These are phyloP conservation scores for Cardamine occulta DNA, from an alignment of 345 rosid genomes.

Conservation along the genomic window DNA sequence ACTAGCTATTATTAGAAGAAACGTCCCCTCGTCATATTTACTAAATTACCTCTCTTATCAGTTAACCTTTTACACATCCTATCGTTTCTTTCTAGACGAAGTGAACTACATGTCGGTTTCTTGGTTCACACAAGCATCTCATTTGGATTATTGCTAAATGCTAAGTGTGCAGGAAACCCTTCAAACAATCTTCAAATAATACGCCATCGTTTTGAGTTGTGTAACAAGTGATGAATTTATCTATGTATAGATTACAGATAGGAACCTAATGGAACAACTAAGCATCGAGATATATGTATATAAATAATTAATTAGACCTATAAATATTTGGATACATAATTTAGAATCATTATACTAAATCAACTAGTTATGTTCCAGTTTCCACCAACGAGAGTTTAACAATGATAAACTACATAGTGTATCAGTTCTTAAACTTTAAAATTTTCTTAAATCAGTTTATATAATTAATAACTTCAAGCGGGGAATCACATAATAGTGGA, in stretches of 20 bases:
- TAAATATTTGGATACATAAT: neutral
- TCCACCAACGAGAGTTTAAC: constrained; percentile 22
- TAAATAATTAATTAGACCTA: neutral
- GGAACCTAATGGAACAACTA: neutral
- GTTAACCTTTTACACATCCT: constrained; percentile 5
- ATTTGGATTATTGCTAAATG: too few species aligned
- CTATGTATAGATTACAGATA: neutral
- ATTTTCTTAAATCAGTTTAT: neutral
- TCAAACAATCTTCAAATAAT: neutral
- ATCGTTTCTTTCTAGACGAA: neutral
- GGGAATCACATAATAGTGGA: neutral
- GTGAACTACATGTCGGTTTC: constrained; percentile 19
- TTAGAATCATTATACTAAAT: neutral
- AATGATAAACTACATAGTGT: constrained; percentile 8
- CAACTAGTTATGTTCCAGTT: neutral
- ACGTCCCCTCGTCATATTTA: constrained; percentile 24
- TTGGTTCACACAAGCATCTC: neutral
- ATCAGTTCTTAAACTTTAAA: neutral
- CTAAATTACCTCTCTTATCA: constrained; percentile 2
- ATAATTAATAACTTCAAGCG: constrained; percentile 2
- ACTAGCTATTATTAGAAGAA: constrained; percentile 36
- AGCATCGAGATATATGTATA: neutral
- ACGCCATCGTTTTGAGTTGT: neutral
- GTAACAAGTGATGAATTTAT: neutral
- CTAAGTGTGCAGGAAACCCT: neutral